Evolutionary conservation across 106 monocot species (phyloP).

Genomic region (Platanthera guangdongensis): DNA sequence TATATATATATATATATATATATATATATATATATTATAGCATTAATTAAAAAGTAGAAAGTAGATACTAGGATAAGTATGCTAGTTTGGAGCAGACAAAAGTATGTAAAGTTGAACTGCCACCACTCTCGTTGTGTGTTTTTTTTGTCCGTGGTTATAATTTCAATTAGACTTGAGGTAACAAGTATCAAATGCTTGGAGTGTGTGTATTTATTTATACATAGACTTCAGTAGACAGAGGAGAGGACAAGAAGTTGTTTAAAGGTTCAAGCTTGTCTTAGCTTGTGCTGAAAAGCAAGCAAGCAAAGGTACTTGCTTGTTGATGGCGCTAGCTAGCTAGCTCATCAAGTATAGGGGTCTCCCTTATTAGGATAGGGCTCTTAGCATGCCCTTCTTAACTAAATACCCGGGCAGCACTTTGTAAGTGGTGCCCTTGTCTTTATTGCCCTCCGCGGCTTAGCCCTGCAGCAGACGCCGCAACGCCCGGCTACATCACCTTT

Average conservation of each 20-base stretch:
- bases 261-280: background rate
- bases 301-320: background rate
- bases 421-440: slow-evolving; percentile 86
- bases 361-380: too few species aligned
- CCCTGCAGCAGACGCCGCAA: background rate
- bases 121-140: background rate
- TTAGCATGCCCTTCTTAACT: slow-evolving; percentile 55
- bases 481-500: background rate
- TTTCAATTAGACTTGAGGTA: background rate
- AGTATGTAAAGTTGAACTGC: background rate
- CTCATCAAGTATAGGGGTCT: too few species aligned
- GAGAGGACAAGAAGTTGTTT: background rate
- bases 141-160: background rate
- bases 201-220: background rate
- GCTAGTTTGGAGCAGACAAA: too few species aligned
- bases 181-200: background rate
- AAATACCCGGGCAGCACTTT: slow-evolving; percentile 55
- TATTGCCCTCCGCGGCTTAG: slow-evolving; percentile 20
- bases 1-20: too few species aligned
- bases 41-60: too few species aligned
- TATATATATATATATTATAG: too few species aligned
- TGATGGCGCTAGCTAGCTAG: background rate
- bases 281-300: background rate
- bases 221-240: background rate
- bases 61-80: too few species aligned